Base-by-base conservation (phyloP, 176 grass and related monocot genomes). In the maize (Zea mays) region DNA sequence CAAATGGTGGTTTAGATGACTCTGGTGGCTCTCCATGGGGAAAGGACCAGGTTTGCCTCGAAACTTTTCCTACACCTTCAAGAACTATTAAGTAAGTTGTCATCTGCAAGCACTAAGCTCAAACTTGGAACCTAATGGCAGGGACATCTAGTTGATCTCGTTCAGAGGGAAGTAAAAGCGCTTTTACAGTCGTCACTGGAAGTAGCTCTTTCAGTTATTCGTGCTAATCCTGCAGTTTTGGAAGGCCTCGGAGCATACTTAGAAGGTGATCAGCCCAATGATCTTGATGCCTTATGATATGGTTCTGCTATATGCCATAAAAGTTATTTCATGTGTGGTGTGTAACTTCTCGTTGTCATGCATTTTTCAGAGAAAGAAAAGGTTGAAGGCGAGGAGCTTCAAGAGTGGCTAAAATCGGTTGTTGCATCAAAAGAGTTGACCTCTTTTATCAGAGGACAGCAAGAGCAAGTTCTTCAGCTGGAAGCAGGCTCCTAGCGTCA, bases 181-280 rank as follows among this genome's bases (percentile, higher is more conserved):
- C 81, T 96, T 75, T 66, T 99, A 59, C 96, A 99, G 79, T 96
- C 92, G 10, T 88, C 90, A 12, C 92, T 96, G 65, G 90, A 96
- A 82, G 96, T 96, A 79, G 96, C 96, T 87, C 92, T 93, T 86
- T 99, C 90, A 45, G 96, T 96, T 46, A 64, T 99, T 11, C 92
- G 88, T 21, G 90, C 96, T 55, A 99, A 99, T 85, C 92, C 96
- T 66, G 74, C 72, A 54, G 90, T 96, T 74, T 82, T 99, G 41
- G 96, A 96, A 79, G 96, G 96, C 35, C 96, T 99, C 65, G 96
- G 92, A 76, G 92, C 96, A 66, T 96, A 96, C 85, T 87, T 99
- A 86, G 96, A 99, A 96, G 96, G 96, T 93, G 84, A 79, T 66
- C 62, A 58, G 40, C 10, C 36, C 70, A 60, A 49, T 74, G 61